Evolutionary conservation across 116 monocot genomes (phyloP).

Genomic region (Trichopus zeylanicus): DNA sequence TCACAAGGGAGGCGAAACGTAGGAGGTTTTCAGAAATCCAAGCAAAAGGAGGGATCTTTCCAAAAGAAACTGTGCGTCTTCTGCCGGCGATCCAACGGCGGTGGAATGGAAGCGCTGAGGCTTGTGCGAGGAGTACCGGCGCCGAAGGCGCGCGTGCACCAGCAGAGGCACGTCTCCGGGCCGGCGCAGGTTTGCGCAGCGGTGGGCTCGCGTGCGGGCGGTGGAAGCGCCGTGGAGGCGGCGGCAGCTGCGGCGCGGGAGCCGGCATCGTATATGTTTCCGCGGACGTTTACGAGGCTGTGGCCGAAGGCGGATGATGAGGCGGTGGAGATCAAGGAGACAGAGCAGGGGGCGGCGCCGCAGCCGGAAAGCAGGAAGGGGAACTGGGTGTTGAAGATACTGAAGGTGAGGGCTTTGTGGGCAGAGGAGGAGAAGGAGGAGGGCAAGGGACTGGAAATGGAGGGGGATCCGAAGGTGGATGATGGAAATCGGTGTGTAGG

Average conservation of each 20-base stretch:
- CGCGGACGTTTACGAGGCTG: slow-evolving; percentile 13
- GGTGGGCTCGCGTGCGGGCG: background rate
- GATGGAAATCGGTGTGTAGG: slow-evolving; percentile 17
- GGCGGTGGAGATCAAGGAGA: background rate
- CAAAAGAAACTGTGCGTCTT: too few species aligned
- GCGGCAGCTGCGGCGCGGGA: background rate
- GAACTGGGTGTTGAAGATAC: slow-evolving; percentile 82
- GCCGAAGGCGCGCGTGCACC: background rate
- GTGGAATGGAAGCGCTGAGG: background rate
- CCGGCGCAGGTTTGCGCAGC: slow-evolving; percentile 2
- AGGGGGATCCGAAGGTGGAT: background rate
- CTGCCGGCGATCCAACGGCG: too few species aligned
- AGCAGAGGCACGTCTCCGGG: background rate
- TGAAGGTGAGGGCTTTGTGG: slow-evolving; percentile 49
- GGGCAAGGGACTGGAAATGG: background rate
- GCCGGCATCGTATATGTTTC: slow-evolving; percentile 14
- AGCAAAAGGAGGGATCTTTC: background rate
- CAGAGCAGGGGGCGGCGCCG: background rate
- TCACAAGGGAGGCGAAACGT: too few species aligned
- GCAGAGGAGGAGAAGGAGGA: slow-evolving; percentile 9
- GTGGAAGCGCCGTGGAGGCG: background rate
- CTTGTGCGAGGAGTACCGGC: background rate
- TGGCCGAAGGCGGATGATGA: slow-evolving; percentile 22
- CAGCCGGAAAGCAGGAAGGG: background rate
- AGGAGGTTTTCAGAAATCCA: background rate